Percentiles rank a stretch among this genome's conserved stretches.
Evolutionary conservation across 352 stramenopile genomes (phyloP).

Genomic region (Phytophthora agathidicida): DNA sequence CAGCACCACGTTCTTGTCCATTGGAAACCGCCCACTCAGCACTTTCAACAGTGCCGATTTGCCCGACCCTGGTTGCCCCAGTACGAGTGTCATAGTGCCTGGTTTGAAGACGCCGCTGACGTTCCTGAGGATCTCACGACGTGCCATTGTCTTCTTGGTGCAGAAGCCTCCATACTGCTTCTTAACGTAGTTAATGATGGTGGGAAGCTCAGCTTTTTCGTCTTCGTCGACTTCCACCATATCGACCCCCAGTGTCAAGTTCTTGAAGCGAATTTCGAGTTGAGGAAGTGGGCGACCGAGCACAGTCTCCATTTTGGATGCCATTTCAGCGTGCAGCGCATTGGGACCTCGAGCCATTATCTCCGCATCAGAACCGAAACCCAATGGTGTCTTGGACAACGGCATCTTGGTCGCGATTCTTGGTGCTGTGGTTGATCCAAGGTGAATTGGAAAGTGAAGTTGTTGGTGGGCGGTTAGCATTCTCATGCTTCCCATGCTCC

Average conservation of each 20-base stretch:
- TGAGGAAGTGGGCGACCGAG: conserved; percentile 9
- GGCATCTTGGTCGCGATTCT: too few species aligned
- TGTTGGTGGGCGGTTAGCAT: too few species aligned
- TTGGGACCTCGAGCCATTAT: too few species aligned
- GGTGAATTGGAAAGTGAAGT: conserved; percentile 16
- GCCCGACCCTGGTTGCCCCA: conserved; percentile 17
- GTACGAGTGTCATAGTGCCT: conserved; percentile 27
- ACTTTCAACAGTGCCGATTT: conserved; percentile 38
- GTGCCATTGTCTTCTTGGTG: conserved; percentile 20
- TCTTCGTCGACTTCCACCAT: conserved; percentile 17
- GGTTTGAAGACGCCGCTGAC: conserved; percentile 39
- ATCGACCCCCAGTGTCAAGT: conserved; percentile 30
- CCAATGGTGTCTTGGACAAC: too few species aligned
- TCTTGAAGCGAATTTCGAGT: conserved; percentile 31
- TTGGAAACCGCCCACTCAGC: conserved; percentile 30
- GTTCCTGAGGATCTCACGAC: conserved; percentile 22
- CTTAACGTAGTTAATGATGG: conserved; percentile 31
- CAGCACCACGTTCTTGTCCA: conserved; percentile 29
- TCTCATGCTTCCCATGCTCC: too few species aligned
- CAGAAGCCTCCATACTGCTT: conserved; percentile 18
- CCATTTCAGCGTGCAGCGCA: too few species aligned
- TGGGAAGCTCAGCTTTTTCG: conserved; percentile 28
- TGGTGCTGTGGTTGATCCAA: too few species aligned
- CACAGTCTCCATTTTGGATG: too few species aligned
- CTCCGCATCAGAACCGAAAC: too few species aligned